Percentiles rank a stretch among this genome's conserved stretches.
These are phyloP conservation scores for Singerocomus inundabilis DNA, from an alignment of 1,284 basidiomycete species.

Conservation along the genomic window DNA sequence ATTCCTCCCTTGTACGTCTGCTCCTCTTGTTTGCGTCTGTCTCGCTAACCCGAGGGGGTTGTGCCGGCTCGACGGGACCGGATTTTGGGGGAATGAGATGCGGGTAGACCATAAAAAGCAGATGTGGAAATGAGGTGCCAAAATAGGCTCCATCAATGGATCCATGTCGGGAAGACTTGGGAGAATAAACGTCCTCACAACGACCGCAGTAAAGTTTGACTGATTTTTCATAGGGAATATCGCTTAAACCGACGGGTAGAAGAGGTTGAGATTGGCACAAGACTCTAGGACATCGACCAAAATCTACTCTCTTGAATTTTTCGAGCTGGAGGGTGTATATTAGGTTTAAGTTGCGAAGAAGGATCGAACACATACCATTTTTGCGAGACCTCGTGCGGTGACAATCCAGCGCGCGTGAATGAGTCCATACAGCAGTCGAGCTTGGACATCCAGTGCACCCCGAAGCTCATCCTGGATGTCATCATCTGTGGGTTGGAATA, in stretches of 20 bases:
- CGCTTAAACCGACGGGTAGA: conserved; percentile 92
- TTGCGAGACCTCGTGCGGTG: conserved; percentile 87
- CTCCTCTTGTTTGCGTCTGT: conserved; percentile 40
- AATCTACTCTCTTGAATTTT: conserved; percentile 96
- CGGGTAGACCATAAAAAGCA: conserved; percentile 94
- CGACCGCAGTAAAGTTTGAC: conserved; percentile 96
- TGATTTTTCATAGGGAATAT: conserved; percentile 93
- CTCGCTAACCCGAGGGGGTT: conserved; percentile 29
- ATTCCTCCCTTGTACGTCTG: conserved; percentile 51
- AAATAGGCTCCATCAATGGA: conserved; percentile 97
- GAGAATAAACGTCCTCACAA: conserved; percentile 95
- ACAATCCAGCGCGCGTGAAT: conserved; percentile 98
- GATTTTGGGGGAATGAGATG: conserved; percentile 84
- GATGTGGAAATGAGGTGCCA: conserved; percentile 94
- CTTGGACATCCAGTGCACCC: conserved; percentile 86
- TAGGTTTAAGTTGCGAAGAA: conserved; percentile 3
- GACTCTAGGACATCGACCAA: conserved; percentile 93
- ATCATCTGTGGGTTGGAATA: conserved; percentile 53
- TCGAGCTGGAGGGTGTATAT: conserved; percentile 67
- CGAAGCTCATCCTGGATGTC: conserved; percentile 77
- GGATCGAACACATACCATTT: conserved; percentile 72
- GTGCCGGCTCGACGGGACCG: conserved; percentile 53
- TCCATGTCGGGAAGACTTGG: conserved; percentile 92
- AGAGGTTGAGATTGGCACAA: conserved; percentile 90
- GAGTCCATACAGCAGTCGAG: conserved; percentile 88